Base-by-base conservation (phyloP, 116 monocot genomes). In the Thalassia testudinum region DNA sequence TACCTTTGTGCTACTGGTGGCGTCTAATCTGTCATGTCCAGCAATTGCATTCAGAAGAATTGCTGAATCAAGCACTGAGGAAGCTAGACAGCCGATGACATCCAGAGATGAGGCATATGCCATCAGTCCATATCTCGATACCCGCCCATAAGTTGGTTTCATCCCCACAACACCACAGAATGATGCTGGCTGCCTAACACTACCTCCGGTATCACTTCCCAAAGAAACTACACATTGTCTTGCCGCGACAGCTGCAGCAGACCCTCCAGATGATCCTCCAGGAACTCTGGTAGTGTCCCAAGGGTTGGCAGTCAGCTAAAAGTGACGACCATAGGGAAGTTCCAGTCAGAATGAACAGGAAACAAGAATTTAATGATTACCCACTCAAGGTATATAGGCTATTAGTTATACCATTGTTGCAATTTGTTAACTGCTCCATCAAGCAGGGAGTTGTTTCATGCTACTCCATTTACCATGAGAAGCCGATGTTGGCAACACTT, bases 161-260 rank as follows among this genome's bases (percentile, higher is more conserved):
- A 99, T 52, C 66, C 90, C 90, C 18, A 86, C 85, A 57, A 99
- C 90, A 61, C 99, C 99, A 70, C 90, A 99, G 43, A 99, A 99
- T 15, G 99, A 90, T 56, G 99, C 99, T 24, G 99, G 99, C 69
- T 99, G 99, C 56, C 99, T 82, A 42, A 99, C 90, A 71, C 90
- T 99, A 5, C 99, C 99, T 45, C 90, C 99, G 30, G 99, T 86
- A 45, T 99, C 99, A 60, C 86, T 99, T 66, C 99, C 99, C 25
- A 97, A 54, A 28, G 99, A 85, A 29, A 80, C 79, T 26, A 80
- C 67, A 61, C 99, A 99, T 49, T 99, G 99, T 58, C 80, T 85
- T 26, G 99, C 77, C 57, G 99, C 77, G 63, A 99, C 90, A 64
- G 90, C 82, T 37, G 90, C 76, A 64, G 99, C 99, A 40, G 99